These are phyloP conservation scores for Dentipellis sp. DNA, from an alignment of 768 basidiomycete genomes.

Conservation along the genomic window DNA sequence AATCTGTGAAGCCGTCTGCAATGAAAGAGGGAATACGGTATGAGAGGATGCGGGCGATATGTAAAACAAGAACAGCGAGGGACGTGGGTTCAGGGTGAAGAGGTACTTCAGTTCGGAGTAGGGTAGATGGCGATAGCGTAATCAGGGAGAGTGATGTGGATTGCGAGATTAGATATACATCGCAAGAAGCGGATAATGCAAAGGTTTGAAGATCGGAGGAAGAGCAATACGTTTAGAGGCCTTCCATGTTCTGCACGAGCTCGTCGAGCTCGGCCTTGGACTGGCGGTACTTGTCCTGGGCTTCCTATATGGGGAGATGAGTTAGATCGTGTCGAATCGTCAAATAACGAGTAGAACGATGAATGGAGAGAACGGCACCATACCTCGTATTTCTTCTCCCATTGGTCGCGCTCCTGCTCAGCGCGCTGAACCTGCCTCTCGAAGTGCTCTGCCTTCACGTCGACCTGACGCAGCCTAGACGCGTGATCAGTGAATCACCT, in stretches of 20 bases:
- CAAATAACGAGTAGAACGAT: neutral
- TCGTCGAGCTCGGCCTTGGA: slow-evolving; percentile 82
- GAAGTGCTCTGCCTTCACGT: slow-evolving; percentile 98
- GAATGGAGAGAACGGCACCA: slow-evolving; percentile 17
- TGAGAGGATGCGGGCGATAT: neutral
- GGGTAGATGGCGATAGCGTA: neutral
- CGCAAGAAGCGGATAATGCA: neutral
- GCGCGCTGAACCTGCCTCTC: slow-evolving; percentile 81
- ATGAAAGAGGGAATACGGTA: neutral
- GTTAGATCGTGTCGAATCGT: slow-evolving; percentile 6
- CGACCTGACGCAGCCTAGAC: slow-evolving; percentile 83
- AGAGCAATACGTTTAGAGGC: slow-evolving; percentile 1
- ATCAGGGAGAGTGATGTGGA: neutral
- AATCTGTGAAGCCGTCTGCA: neutral
- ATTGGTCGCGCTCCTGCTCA: slow-evolving; percentile 85
- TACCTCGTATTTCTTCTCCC: slow-evolving; percentile 96
- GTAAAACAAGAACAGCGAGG: neutral
- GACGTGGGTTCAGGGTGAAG: neutral
- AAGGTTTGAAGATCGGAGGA: neutral
- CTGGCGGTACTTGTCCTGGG: slow-evolving; percentile 54
- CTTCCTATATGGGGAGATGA: slow-evolving; percentile 41
- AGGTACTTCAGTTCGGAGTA: neutral
- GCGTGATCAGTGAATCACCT: slow-evolving; percentile 3
- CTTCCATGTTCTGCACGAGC: slow-evolving; percentile 65
- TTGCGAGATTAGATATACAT: neutral